Evolutionary conservation across 768 basidiomycete species (phyloP), one percentile per base, ranked within the genome.

Genomic region (Russula brevipes): DNA sequence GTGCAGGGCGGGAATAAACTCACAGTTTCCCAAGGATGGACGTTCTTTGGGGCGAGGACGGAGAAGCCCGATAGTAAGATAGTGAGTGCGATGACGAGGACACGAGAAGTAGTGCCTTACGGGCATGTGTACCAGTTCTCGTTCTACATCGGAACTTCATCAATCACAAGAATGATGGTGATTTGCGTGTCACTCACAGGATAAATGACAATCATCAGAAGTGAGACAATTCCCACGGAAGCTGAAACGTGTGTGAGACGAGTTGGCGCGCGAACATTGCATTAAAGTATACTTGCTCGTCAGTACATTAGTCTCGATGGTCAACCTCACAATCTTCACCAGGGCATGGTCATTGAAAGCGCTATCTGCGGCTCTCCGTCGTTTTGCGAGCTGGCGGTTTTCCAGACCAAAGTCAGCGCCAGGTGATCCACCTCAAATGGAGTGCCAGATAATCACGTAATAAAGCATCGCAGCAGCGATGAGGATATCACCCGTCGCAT

Each of bases 301-400:
- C 66, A 69, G 50, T 4, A 63, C 11, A 51, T 71, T 72, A 2
- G 72, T 69, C 61, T 72, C 71, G 30, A 72, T 42, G 2, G 68
- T 70, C 45, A 72, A 30, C 5, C 67, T 62, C 11, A 72, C 66
- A 3, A 71, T 60, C 11, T 64, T 62, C 2, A 60, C 38, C 4
- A 72, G 53, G 24, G 63, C 42, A 24, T 70, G 57, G 4, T 2
- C 14, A n/a, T 41, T 57, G 33, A 44, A 36, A 4, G 16, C 11
- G 24, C 44, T 6, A 16, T 54, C 68, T 46, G 17, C 47, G 5
- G 2, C 11, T 14, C 38, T 33, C 19, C 33, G 45, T 19, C 2
- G 45, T 19, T 2, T 14, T 30, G 8, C 9, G 14, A 63, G 39
- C 62, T 63, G 24, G 9, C 16, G 33, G 50, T 17, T 19, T 17